phyloP scores from a whole-genome alignment of 257 asterid genomes.

The Henckelia pumila region DNA sequence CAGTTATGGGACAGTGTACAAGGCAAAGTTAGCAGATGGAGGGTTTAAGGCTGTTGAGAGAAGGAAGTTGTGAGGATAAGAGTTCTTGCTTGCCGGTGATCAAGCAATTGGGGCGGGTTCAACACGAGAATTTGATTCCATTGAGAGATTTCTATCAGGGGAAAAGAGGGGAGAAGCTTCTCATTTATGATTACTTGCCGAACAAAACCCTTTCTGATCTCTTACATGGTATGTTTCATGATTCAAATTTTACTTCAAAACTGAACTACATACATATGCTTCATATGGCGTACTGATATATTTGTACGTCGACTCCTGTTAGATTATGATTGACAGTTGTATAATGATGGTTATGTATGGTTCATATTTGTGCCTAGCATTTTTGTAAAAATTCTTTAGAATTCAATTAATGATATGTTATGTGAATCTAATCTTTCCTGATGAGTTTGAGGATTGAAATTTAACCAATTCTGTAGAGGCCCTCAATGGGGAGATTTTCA shows the following conservation, averaged over 20 bases:
- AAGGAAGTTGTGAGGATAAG: conserved; percentile 80
- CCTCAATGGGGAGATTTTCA: neutral
- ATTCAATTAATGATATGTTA: neutral
- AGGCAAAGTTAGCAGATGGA: conserved; percentile 92
- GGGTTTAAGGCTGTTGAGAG: conserved; percentile 88
- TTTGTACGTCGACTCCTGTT: neutral
- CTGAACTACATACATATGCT: no score
- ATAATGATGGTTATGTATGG: neutral
- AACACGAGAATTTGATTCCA: conserved; percentile 90
- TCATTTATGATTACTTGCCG: conserved; percentile 77
- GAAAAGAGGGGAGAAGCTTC: conserved; percentile 94
- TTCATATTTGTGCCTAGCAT: neutral
- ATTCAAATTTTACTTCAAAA: neutral
- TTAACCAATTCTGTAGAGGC: neutral
- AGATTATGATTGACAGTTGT: neutral
- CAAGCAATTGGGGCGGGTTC: conserved; percentile 71
- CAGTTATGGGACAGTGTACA: conserved; percentile 86
- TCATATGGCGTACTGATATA: neutral
- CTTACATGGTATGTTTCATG: conserved; percentile 65
- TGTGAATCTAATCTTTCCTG: neutral
- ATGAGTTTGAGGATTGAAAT: conserved; percentile 1
- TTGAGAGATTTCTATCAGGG: conserved; percentile 97
- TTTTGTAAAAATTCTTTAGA: conserved; percentile 10
- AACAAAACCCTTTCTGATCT: conserved; percentile 76
- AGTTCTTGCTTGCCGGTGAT: conserved; percentile 64